Conservation (phyloP, 345 rosid species). For the Trapa incisa region DNA sequence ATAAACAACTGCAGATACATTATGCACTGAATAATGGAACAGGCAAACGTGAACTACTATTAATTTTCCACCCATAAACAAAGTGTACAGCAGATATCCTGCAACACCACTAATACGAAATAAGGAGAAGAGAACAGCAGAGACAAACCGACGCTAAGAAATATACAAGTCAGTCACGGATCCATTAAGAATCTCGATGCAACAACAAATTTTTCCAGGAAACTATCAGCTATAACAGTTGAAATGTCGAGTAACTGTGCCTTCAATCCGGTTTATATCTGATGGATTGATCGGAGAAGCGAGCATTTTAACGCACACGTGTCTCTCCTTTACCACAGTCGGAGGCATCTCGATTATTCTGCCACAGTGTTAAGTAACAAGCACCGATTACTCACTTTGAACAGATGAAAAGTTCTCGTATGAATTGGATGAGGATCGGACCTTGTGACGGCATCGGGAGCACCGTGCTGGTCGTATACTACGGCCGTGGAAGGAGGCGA, state of each 20-base stretch:
- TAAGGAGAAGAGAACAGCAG: neutral
- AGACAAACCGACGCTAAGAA: neutral
- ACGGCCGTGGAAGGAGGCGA: slow-evolving; percentile 78
- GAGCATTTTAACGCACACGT: slow-evolving; percentile 78
- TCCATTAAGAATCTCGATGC: neutral
- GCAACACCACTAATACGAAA: neutral
- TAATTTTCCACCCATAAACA: too few relatives aligned
- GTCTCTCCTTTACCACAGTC: slow-evolving; percentile 57
- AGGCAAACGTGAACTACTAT: neutral
- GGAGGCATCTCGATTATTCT: slow-evolving; percentile 61
- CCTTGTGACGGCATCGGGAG: slow-evolving; percentile 75
- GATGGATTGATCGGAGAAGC: slow-evolving; percentile 91
- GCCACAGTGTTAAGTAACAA: slow-evolving; percentile 2
- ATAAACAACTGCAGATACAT: too few relatives aligned
- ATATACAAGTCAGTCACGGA: neutral
- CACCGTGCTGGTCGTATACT: slow-evolving; percentile 70
- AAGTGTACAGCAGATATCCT: neutral
- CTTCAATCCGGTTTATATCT: slow-evolving; percentile 82
- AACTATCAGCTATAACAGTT: neutral
- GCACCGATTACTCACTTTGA: neutral
- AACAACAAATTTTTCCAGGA: neutral
- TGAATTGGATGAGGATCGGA: slow-evolving; percentile 6
- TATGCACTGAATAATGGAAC: too few relatives aligned
- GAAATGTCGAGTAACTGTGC: slow-evolving; percentile 12
- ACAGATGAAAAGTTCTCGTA: neutral